Percentiles rank a stretch among this genome's conserved stretches.
phyloP scores from a whole-genome alignment of 331 rosid genomes.

The Stylosanthes scabra region DNA sequence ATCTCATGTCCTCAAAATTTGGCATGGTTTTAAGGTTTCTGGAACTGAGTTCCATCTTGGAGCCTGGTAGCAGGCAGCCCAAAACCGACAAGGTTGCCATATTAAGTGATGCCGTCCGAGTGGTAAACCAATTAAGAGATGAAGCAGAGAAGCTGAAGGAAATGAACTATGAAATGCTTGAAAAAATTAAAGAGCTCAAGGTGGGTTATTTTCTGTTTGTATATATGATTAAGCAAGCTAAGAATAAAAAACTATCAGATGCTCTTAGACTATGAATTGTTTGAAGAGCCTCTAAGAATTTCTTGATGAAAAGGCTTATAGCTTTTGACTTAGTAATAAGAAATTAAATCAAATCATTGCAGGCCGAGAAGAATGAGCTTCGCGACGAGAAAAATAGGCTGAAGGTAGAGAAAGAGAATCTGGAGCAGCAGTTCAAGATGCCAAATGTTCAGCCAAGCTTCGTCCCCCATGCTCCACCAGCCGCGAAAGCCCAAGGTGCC shows the following conservation, averaged over 20 bases:
- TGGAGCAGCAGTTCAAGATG: constrained; percentile 64
- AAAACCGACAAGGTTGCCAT: constrained; percentile 80
- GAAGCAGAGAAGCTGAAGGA: constrained; percentile 73
- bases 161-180: constrained; percentile 57
- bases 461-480: constrained; percentile 56
- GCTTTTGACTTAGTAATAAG: neutral
- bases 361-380: constrained; percentile 95
- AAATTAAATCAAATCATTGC: constrained; percentile 8
- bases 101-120: constrained; percentile 71
- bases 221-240: neutral
- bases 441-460: constrained; percentile 60
- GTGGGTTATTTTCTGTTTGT: constrained; percentile 46
- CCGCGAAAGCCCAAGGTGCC: constrained; percentile 58
- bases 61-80: constrained; percentile 71
- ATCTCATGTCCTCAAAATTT: constrained; percentile 43
- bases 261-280: no score
- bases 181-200: constrained; percentile 80
- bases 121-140: constrained; percentile 63
- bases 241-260: neutral
- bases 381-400: constrained; percentile 93
- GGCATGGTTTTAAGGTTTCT: constrained; percentile 69
- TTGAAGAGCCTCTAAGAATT: no score
- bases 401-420: constrained; percentile 74
- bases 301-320: no score
- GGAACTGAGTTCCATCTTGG: constrained; percentile 82